These are phyloP conservation scores for Kuraishia floccosa DNA, from an alignment of 805 yeast species.

Conservation along the genomic window DNA sequence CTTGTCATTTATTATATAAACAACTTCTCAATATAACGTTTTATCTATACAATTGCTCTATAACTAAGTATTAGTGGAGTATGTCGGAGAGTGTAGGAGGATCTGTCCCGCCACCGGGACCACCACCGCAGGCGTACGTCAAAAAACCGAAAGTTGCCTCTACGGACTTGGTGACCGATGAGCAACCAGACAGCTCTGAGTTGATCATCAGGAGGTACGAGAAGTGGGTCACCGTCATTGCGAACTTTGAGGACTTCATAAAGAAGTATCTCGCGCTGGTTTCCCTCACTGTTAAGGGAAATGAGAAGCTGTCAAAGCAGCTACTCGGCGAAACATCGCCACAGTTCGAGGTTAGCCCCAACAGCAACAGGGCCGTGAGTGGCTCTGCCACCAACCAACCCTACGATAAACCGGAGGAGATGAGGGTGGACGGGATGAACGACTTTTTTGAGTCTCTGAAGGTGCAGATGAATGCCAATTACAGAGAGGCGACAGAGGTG, in stretches of 20 bases:
- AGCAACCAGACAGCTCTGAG: conserved; percentile 14
- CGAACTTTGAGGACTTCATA: conserved; percentile 12
- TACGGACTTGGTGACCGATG: conserved; percentile 5
- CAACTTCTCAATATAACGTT: too few species aligned
- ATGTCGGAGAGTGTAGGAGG: too few species aligned
- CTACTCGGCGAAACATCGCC: conserved; percentile 11
- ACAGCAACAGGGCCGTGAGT: conserved; percentile 10
- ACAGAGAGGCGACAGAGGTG: conserved; percentile 23
- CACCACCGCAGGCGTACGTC: too few species aligned
- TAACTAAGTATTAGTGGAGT: too few species aligned
- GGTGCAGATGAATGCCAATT: conserved; percentile 16
- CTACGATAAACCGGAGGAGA: background rate
- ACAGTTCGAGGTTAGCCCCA: conserved; percentile 17
- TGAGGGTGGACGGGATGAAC: conserved; percentile 8
- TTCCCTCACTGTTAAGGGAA: conserved; percentile 9
- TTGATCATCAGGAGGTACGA: conserved; percentile 14
- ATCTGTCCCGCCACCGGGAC: too few species aligned
- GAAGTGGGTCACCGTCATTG: conserved; percentile 14
- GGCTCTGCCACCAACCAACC: conserved; percentile 10
- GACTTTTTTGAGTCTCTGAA: conserved; percentile 15
- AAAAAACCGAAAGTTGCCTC: conserved; percentile 1
- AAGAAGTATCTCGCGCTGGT: conserved; percentile 14
- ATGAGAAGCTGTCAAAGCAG: conserved; percentile 13
- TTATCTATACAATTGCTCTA: too few species aligned
- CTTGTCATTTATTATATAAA: too few species aligned